Evolutionary conservation across 2,329 filamentous ascomycete genomes (phyloP).

Genomic region (Verticillium longisporum): DNA sequence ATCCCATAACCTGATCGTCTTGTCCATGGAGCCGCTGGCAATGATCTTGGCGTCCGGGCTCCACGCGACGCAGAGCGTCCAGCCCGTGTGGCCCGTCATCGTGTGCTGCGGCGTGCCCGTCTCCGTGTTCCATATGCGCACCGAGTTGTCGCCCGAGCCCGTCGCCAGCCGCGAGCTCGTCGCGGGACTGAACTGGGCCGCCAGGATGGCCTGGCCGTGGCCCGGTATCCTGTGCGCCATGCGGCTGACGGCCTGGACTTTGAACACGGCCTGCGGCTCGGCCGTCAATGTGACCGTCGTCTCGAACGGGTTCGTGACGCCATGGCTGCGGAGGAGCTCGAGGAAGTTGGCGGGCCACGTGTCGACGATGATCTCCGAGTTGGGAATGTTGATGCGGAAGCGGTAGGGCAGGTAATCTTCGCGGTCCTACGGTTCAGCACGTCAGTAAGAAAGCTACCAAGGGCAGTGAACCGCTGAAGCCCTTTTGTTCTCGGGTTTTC

Average conservation of each 20-base stretch:
- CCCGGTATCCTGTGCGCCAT: conserved; percentile 84
- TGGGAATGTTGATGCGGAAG: conserved; percentile 53
- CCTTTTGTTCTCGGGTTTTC: background rate
- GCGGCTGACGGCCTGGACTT: conserved; percentile 84
- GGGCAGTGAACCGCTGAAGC: background rate
- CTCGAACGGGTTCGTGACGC: conserved; percentile 52
- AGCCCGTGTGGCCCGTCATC: conserved; percentile 78
- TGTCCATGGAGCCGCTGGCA: conserved; percentile 90
- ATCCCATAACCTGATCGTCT: conserved; percentile 85
- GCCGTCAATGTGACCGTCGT: conserved; percentile 49
- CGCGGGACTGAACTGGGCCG: conserved; percentile 77
- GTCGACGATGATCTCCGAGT: conserved; percentile 45
- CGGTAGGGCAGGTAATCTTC: conserved; percentile 57
- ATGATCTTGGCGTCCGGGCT: conserved; percentile 75
- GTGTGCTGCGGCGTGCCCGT: conserved; percentile 86
- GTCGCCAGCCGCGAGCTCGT: conserved; percentile 74
- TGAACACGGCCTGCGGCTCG: conserved; percentile 85
- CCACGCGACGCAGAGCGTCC: conserved; percentile 85
- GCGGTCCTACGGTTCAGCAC: conserved; percentile 22
- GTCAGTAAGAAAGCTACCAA: background rate
- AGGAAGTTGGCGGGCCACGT: conserved; percentile 50
- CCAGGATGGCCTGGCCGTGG: conserved; percentile 85
- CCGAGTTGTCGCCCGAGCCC: conserved; percentile 85
- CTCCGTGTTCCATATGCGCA: conserved; percentile 89
- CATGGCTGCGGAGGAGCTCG: conserved; percentile 46